Evolutionary conservation across 1,284 basidiomycete species (phyloP).

Genomic region (Apiotrichum porosum): DNA sequence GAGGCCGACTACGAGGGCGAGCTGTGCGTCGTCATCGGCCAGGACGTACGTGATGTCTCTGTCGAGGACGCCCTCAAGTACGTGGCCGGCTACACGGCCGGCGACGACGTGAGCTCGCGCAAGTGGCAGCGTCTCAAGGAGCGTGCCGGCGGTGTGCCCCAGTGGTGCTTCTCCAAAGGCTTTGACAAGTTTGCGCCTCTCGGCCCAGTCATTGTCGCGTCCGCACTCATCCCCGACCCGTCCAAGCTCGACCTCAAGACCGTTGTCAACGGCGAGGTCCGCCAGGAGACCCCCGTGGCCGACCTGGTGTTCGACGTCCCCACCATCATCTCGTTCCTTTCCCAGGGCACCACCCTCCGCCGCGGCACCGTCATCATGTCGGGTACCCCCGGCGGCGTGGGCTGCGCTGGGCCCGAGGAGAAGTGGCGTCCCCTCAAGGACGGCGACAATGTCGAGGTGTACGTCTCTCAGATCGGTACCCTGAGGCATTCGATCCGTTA

Average conservation of each 20-base stretch:
- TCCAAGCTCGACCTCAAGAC: slow-evolving; percentile 10
- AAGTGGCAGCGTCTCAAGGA: slow-evolving; percentile 20
- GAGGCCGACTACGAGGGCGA: slow-evolving; percentile 83
- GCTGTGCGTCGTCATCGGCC: slow-evolving; percentile 75
- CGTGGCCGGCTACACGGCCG: slow-evolving; percentile 70
- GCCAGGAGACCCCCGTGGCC: slow-evolving; percentile 11
- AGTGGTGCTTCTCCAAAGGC: slow-evolving; percentile 27
- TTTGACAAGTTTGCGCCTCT: slow-evolving; percentile 53
- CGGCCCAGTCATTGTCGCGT: slow-evolving; percentile 68
- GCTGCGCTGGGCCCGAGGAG: slow-evolving; percentile 66
- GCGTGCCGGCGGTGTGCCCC: slow-evolving; percentile 18
- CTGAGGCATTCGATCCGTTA: slow-evolving; percentile 11
- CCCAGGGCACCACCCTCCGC: slow-evolving; percentile 75
- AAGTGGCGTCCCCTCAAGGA: slow-evolving; percentile 59
- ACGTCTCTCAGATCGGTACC: slow-evolving; percentile 23
- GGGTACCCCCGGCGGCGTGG: slow-evolving; percentile 66
- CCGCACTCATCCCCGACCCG: slow-evolving; percentile 17
- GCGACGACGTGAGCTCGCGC: slow-evolving; percentile 60
- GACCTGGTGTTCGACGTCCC: slow-evolving; percentile 20
- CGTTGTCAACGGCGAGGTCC: slow-evolving; percentile 16
- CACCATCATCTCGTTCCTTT: slow-evolving; percentile 60
- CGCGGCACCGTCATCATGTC: slow-evolving; percentile 75
- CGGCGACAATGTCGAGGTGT: slow-evolving; percentile 66
- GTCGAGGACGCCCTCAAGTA: slow-evolving; percentile 72
- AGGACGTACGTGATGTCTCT: slow-evolving; percentile 67